Evolutionary conservation across 331 rosid species (phyloP).

Genomic region (Rosa hybrid): DNA sequence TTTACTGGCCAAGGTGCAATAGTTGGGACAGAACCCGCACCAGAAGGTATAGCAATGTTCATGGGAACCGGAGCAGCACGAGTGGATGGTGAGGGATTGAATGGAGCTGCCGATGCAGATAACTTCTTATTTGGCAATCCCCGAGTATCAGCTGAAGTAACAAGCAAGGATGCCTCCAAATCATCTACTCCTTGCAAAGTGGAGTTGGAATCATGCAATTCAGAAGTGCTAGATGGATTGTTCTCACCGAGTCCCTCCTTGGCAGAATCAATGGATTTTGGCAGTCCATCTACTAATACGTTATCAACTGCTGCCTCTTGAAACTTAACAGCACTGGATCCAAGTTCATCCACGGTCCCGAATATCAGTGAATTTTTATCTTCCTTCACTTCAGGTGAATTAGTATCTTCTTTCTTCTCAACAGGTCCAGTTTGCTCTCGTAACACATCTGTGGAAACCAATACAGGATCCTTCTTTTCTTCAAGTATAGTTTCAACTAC

Average conservation of each 20-base stretch:
- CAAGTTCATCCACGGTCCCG: constrained; percentile 42
- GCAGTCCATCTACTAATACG: constrained; percentile 31
- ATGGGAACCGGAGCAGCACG: constrained; percentile 71
- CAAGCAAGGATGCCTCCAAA: constrained; percentile 38
- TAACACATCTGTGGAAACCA: constrained; percentile 39
- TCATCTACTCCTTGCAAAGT: constrained; percentile 51
- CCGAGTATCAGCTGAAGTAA: constrained; percentile 45
- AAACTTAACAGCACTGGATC: constrained; percentile 42
- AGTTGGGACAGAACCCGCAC: constrained; percentile 56
- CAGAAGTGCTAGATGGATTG: constrained; percentile 45
- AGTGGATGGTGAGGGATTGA: constrained; percentile 75
- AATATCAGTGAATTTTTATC: constrained; percentile 34
- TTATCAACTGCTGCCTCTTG: constrained; percentile 44
- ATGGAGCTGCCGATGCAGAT: constrained; percentile 97
- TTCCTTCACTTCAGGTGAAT: constrained; percentile 34
- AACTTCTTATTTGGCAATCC: constrained; percentile 62
- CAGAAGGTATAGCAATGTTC: constrained; percentile 69
- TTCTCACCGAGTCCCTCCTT: constrained; percentile 42
- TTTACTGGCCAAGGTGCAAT: constrained; percentile 87
- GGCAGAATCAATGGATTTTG: constrained; percentile 40
- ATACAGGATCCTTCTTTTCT: constrained; percentile 41
- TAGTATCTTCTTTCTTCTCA: constrained; percentile 54
- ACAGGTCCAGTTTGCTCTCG: constrained; percentile 46
- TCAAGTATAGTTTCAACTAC: constrained; percentile 37
- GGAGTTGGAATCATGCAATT: constrained; percentile 43